Evolutionary conservation across 2,329 filamentous ascomycete genomes (phyloP).

Genomic region (Dactylellina cionopaga): DNA sequence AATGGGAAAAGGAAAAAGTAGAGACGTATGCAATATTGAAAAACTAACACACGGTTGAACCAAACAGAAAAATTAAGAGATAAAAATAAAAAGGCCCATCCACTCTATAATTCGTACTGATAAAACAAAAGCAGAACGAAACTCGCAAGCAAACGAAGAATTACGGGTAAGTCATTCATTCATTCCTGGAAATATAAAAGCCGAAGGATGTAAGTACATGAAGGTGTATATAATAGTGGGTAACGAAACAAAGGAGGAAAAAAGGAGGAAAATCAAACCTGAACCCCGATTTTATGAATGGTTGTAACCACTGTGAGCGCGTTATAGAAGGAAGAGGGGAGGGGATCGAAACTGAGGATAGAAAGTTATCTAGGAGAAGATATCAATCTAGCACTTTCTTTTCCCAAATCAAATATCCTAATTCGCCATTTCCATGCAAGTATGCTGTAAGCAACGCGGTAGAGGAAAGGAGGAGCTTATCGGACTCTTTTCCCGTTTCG

Average conservation of each 20-base stretch:
- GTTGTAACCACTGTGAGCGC: slow-evolving; percentile 40
- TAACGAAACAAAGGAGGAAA: neutral
- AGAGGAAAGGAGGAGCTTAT: slow-evolving; percentile 5
- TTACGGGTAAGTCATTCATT: slow-evolving; percentile 43
- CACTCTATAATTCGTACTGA: slow-evolving; percentile 47
- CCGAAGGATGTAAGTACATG: neutral
- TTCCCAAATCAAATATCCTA: slow-evolving; percentile 49
- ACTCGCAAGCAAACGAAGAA: slow-evolving; percentile 20
- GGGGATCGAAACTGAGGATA: slow-evolving; percentile 18
- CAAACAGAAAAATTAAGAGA: neutral
- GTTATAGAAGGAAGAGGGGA: slow-evolving; percentile 14
- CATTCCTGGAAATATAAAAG: slow-evolving; percentile 29
- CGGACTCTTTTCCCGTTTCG: neutral
- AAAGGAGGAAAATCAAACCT: slow-evolving; percentile 45
- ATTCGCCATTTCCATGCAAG: slow-evolving; percentile 51
- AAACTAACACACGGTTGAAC: slow-evolving; percentile 25
- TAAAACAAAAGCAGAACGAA: slow-evolving; percentile 11
- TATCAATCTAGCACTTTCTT: slow-evolving; percentile 36
- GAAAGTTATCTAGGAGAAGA: slow-evolving; percentile 23
- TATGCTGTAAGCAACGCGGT: slow-evolving; percentile 39
- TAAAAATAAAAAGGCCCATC: slow-evolving; percentile 36
- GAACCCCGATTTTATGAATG: slow-evolving; percentile 53
- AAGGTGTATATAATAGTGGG: slow-evolving; percentile 5
- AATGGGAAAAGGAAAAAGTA: neutral
- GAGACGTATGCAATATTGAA: slow-evolving; percentile 14